Evolutionary conservation across 2,329 filamentous ascomycete species (phyloP).

Genomic region (Cytospora piceae): DNA sequence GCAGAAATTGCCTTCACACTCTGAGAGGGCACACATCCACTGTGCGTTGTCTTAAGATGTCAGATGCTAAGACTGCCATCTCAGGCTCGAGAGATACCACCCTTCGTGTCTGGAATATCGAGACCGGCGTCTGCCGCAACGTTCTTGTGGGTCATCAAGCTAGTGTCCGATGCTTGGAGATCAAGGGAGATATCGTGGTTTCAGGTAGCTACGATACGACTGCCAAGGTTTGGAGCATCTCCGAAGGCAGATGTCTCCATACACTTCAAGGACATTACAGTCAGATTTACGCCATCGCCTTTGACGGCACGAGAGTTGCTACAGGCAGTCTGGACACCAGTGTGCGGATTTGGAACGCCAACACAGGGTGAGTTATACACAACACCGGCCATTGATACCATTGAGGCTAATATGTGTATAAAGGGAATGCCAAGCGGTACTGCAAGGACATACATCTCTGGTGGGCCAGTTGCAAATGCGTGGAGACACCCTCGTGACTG

Average conservation of each 20-base stretch:
- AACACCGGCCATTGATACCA: constrained; percentile 19
- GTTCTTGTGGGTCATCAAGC: constrained; percentile 94
- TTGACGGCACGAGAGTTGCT: constrained; percentile 90
- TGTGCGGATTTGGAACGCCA: constrained; percentile 94
- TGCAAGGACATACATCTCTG: constrained; percentile 95
- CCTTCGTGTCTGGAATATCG: constrained; percentile 91
- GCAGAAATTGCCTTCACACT: constrained; percentile 75
- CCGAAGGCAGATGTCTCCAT: constrained; percentile 87
- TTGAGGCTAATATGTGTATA: constrained; percentile 38
- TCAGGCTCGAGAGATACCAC: constrained; percentile 96
- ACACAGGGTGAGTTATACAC: constrained; percentile 68
- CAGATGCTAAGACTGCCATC: constrained; percentile 88
- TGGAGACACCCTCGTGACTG: constrained; percentile 91
- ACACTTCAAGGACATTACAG: constrained; percentile 95
- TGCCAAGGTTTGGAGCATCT: constrained; percentile 97
- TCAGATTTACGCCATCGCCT: constrained; percentile 98
- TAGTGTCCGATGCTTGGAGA: constrained; percentile 91
- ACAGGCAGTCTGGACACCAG: constrained; percentile 97
- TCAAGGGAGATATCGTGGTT: constrained; percentile 96
- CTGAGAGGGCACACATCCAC: constrained; percentile 95
- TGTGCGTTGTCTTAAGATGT: constrained; percentile 97
- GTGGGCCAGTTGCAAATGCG: constrained; percentile 97
- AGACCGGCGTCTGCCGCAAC: constrained; percentile 84
- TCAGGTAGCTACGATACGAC: constrained; percentile 98
- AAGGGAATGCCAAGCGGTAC: constrained; percentile 80